Conservation (phyloP, 192 early-diverging fungal species). For the Coemansia sp. region DNA sequence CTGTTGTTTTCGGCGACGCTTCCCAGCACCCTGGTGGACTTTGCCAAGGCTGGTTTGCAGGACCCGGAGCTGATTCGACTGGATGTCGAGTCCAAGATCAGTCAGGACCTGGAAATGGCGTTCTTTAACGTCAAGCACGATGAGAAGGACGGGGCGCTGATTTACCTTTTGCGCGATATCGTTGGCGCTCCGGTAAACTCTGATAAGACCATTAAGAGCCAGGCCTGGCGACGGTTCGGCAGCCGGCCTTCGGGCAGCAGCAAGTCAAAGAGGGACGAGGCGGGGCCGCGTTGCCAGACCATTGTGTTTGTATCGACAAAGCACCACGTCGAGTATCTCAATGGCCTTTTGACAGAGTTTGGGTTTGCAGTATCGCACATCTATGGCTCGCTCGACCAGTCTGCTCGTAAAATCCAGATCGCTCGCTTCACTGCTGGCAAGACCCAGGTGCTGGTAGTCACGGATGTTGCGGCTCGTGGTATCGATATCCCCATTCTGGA, state of each 20-base stretch:
- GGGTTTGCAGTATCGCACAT: constrained; percentile 84
- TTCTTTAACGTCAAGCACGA: constrained; percentile 84
- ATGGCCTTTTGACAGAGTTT: constrained; percentile 64
- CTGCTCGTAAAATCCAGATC: constrained; percentile 85
- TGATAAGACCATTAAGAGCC: constrained; percentile 45
- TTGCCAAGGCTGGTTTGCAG: constrained; percentile 93
- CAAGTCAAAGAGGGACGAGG: background rate
- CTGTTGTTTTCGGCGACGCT: constrained; percentile 95
- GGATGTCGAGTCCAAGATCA: constrained; percentile 94
- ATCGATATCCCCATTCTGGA: constrained; percentile 97
- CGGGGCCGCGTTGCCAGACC: constrained; percentile 59
- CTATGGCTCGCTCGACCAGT: constrained; percentile 93
- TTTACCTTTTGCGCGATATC: constrained; percentile 76
- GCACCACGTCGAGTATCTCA: constrained; percentile 96
- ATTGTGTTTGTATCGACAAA: constrained; percentile 95
- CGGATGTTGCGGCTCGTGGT: constrained; percentile 98
- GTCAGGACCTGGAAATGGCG: constrained; percentile 90
- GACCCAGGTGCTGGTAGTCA: constrained; percentile 85
- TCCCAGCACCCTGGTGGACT: constrained; percentile 89
- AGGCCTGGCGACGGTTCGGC: constrained; percentile 23
- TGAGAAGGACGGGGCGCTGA: constrained; percentile 87
- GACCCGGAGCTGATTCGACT: constrained; percentile 91
- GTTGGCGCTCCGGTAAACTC: constrained; percentile 66
- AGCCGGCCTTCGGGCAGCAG: constrained; percentile 1
- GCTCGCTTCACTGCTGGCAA: constrained; percentile 75